Conservation (phyloP, 768 basidiomycete genomes). For the Podaxis sp. region DNA sequence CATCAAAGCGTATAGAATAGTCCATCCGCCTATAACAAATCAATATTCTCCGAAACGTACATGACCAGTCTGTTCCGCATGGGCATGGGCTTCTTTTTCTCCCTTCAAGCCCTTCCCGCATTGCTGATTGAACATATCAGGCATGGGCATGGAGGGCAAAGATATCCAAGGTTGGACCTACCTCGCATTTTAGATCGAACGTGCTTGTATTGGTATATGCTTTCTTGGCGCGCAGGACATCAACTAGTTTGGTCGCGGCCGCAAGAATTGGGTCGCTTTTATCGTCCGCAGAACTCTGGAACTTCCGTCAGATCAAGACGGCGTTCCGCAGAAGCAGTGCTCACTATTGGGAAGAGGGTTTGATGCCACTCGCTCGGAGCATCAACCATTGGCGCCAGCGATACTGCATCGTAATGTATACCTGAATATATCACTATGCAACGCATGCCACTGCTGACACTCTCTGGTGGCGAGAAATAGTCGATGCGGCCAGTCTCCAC, state of each 20-base stretch:
- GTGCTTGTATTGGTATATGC: conserved; percentile 92
- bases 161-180: conserved; percentile 30
- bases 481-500: conserved; percentile 92
- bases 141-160: conserved; percentile 9
- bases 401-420: conserved; percentile 94
- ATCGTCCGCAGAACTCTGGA: conserved; percentile 31
- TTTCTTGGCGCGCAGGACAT: conserved; percentile 68
- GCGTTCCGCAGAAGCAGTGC: conserved; percentile 17
- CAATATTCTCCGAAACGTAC: conserved; percentile 81
- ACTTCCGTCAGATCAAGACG: neutral
- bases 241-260: conserved; percentile 72
- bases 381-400: conserved; percentile 73
- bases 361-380: conserved; percentile 90
- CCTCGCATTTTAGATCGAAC: conserved; percentile 89
- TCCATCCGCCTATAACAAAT: conserved; percentile 1
- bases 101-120: conserved; percentile 88
- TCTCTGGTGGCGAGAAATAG: conserved; percentile 62
- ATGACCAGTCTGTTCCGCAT: conserved; percentile 88
- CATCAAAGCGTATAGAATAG: too few relatives aligned
- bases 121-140: conserved; percentile 40
- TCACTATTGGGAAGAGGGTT: conserved; percentile 69
- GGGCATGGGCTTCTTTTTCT: conserved; percentile 89
- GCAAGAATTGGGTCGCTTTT: conserved; percentile 55
- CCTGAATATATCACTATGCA: conserved; percentile 91
- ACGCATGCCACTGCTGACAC: conserved; percentile 39